These are phyloP conservation scores for Eutypa lata DNA, from an alignment of 2,329 filamentous ascomycete species.

Conservation along the genomic window DNA sequence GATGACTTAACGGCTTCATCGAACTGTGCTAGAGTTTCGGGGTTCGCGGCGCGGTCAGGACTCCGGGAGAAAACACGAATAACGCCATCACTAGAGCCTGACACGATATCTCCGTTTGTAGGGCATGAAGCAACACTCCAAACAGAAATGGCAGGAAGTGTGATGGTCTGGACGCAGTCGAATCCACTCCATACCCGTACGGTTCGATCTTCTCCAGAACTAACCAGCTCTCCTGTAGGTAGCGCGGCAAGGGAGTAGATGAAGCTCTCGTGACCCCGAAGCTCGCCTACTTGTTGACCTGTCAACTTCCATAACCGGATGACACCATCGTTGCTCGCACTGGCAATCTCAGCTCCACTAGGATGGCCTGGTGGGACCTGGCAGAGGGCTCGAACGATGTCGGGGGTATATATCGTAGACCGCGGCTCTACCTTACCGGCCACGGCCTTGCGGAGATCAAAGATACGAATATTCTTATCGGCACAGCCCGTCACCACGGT, in stretches of 20 bases:
- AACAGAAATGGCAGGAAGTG: slow-evolving; percentile 92
- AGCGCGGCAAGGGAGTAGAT: slow-evolving; percentile 81
- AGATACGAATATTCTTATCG: slow-evolving; percentile 85
- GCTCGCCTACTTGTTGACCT: slow-evolving; percentile 70
- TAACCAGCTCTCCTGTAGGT: slow-evolving; percentile 83
- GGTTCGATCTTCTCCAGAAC: slow-evolving; percentile 91
- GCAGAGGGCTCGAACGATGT: slow-evolving; percentile 86
- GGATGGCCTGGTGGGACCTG: slow-evolving; percentile 72
- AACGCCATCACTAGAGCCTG: slow-evolving; percentile 84
- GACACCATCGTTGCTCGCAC: slow-evolving; percentile 87
- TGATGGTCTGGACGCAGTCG: slow-evolving; percentile 90
- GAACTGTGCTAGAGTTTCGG: slow-evolving; percentile 68
- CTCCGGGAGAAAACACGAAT: slow-evolving; percentile 81
- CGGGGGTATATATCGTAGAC: slow-evolving; percentile 62
- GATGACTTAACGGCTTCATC: slow-evolving; percentile 79
- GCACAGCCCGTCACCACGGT: slow-evolving; percentile 90
- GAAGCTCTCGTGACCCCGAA: slow-evolving; percentile 89
- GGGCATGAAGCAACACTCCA: slow-evolving; percentile 85
- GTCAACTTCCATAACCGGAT: slow-evolving; percentile 84
- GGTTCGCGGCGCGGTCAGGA: slow-evolving; percentile 64
- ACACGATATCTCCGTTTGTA: slow-evolving; percentile 88
- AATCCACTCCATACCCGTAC: slow-evolving; percentile 81
- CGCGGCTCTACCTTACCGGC: slow-evolving; percentile 48
- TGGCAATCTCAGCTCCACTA: slow-evolving; percentile 88
- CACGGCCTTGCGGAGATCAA: slow-evolving; percentile 64